Evolutionary conservation across 352 stramenopile genomes (phyloP), one percentile per base, ranked within the genome.

Genomic region (Phytophthora chlamydospora): DNA sequence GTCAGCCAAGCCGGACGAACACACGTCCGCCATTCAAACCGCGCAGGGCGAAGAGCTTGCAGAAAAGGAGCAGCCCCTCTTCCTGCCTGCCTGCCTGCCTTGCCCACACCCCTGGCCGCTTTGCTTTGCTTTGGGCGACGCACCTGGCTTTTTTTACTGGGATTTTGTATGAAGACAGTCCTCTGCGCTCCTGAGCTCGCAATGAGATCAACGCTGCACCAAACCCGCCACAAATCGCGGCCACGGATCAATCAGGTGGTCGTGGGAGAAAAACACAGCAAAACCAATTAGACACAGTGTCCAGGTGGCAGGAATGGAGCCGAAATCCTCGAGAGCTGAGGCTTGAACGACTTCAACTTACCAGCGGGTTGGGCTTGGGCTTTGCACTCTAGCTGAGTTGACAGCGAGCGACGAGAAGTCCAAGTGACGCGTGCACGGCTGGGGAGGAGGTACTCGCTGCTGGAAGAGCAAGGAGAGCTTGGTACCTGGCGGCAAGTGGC

Each of bases 1-100:
- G 68, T 76, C 67, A 83, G 67, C 53, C 42, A 36, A 64, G 46
- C 52, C 31, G 21, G 38, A 62, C 49, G 33, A 73, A 71, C 58
- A 71, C 69, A 77, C 66, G 70, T 62, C 70, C 59, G 75, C 74
- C 65, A 78, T 68, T 78, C 62, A 81, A 74, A 72, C 53, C 24
- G 60, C 34, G 33, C 49, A 33, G 14, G 31, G 34, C 39, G 51
- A 8, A 3, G 31, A 16, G 36, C 16, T 54, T 62, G 55, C 59
- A 77, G 58, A 76, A 78, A 79, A 80, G 43, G 60, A 77, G 64
- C 76, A 75, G 51, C 43, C 48, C n/a, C 42, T 35, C 38, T 59
- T 51, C 50, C 48, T 71, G 24, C 24, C 21, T 24, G 21, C 24
- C 21, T 24, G 21, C 62, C 48, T 59, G 35, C 33, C 38, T 58